Conservation (phyloP, 2,329 filamentous ascomycete species). For the Fusarium sp. region DNA sequence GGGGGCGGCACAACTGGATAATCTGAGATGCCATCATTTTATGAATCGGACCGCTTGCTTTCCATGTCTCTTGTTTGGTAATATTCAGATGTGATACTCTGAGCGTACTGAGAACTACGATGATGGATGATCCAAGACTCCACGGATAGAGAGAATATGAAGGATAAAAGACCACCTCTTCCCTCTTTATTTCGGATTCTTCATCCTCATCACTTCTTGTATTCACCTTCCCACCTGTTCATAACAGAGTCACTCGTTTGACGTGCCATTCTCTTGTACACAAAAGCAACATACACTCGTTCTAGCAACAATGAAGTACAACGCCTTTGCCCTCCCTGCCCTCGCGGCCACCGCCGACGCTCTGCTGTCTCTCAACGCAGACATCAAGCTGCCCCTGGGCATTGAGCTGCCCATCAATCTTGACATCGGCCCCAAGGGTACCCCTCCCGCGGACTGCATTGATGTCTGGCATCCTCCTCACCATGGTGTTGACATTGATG, state of each 20-base stretch:
- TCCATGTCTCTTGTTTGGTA: not conserved
- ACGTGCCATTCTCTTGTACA: constrained; percentile 11
- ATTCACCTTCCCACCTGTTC: constrained; percentile 18
- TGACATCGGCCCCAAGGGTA: constrained; percentile 1
- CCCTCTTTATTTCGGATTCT: not conserved
- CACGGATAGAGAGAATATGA: not conserved
- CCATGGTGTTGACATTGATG: constrained; percentile 50
- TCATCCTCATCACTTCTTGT: constrained; percentile 12
- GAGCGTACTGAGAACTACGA: not conserved
- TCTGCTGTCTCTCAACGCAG: constrained; percentile 20
- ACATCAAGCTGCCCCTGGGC: constrained; percentile 18
- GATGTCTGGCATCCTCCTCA: constrained; percentile 54
- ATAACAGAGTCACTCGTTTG: constrained; percentile 27
- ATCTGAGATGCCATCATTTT: not conserved
- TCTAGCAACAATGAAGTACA: constrained; percentile 25
- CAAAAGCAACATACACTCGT: not conserved
- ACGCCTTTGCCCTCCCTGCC: constrained; percentile 35
- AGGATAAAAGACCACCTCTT: constrained; percentile 12
- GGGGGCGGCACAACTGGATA: not conserved
- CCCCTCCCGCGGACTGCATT: constrained; percentile 43
- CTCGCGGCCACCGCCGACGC: constrained; percentile 31
- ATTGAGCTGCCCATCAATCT: constrained; percentile 9
- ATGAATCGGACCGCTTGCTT: not conserved
- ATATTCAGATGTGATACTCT: not conserved
- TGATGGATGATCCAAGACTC: not conserved